A percentile compares a stretch with the other conserved stretches of the same genome.
Evolutionary conservation across 2,329 filamentous ascomycete genomes (phyloP).

Genomic region (Trichoderma oligosporum): DNA sequence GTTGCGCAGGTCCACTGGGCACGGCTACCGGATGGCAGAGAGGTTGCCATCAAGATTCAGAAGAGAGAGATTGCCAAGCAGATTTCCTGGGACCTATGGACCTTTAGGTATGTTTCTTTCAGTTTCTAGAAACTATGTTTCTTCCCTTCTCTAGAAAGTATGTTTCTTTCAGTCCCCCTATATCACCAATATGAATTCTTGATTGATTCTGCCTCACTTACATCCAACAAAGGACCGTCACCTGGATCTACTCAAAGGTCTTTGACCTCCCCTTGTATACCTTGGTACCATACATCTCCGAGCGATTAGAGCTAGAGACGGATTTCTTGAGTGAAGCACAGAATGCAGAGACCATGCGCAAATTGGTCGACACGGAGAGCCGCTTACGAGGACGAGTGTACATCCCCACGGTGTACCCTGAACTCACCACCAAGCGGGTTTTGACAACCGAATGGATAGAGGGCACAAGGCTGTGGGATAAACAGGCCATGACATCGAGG

Average conservation of each 20-base stretch:
- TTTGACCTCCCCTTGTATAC: constrained; percentile 93
- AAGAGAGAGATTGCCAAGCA: constrained; percentile 91
- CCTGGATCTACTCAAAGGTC: constrained; percentile 76
- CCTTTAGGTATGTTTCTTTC: constrained; percentile 77
- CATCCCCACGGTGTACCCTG: constrained; percentile 77
- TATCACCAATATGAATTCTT: no score
- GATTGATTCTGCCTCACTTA: no score
- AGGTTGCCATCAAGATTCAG: constrained; percentile 95
- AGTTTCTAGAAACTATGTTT: no score
- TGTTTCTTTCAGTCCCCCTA: no score
- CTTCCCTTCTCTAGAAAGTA: no score
- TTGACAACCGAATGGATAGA: constrained; percentile 98
- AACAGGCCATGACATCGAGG: constrained; percentile 67
- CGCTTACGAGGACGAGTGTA: constrained; percentile 78
- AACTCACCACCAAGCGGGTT: constrained; percentile 76
- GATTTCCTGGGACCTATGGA: constrained; percentile 92
- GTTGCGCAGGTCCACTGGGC: constrained; percentile 98
- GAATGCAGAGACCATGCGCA: constrained; percentile 81
- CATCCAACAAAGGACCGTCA: constrained; percentile 61
- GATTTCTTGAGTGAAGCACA: constrained; percentile 90
- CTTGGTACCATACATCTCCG: constrained; percentile 86
- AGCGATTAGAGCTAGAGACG: constrained; percentile 87
- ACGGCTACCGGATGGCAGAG: constrained; percentile 74
- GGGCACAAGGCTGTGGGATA: constrained; percentile 88
- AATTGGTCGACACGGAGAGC: constrained; percentile 70